Evolutionary conservation across 345 rosid genomes (phyloP).

Genomic region (Sonneratia alba): DNA sequence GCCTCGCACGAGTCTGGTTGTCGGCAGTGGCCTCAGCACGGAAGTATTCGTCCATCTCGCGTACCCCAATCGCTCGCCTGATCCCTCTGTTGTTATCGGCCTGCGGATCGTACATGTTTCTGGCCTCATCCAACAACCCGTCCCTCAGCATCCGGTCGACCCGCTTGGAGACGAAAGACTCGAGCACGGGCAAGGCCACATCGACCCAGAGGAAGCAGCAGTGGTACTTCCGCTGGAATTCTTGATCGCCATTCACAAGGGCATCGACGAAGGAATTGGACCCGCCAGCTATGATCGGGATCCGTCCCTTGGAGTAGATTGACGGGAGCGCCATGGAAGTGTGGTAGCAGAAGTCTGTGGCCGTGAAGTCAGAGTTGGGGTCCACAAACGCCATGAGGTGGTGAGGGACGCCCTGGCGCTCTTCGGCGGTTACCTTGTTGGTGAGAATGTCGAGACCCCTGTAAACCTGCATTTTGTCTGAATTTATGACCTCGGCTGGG

Average conservation of each 20-base stretch:
- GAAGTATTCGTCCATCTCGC: slow-evolving; percentile 59
- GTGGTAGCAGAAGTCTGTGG: slow-evolving; percentile 38
- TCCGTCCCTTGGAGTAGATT: slow-evolving; percentile 28
- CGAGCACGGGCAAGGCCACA: slow-evolving; percentile 43
- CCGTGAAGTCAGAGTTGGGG: slow-evolving; percentile 45
- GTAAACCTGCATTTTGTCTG: slow-evolving; percentile 83
- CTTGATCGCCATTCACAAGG: slow-evolving; percentile 40
- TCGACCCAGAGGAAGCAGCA: slow-evolving; percentile 86
- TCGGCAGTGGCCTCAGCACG: slow-evolving; percentile 24
- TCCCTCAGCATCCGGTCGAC: slow-evolving; percentile 67
- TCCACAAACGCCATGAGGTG: slow-evolving; percentile 59
- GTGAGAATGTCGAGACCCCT: slow-evolving; percentile 63
- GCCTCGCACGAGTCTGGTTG: slow-evolving; percentile 15
- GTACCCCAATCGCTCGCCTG: slow-evolving; percentile 68
- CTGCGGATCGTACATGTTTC: slow-evolving; percentile 37
- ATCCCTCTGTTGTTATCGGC: slow-evolving; percentile 51
- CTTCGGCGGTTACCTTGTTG: slow-evolving; percentile 70
- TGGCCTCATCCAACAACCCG: slow-evolving; percentile 64
- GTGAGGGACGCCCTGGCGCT: slow-evolving; percentile 66
- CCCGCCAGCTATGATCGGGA: slow-evolving; percentile 83
- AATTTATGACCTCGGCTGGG: slow-evolving; percentile 68
- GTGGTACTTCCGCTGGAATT: slow-evolving; percentile 53
- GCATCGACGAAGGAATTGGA: slow-evolving; percentile 76
- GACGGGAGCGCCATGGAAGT: slow-evolving; percentile 34
- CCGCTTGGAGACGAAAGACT: slow-evolving; percentile 57